phyloP scores from a whole-genome alignment of 2,329 filamentous ascomycete species.

The Trichophyton rubrum region DNA sequence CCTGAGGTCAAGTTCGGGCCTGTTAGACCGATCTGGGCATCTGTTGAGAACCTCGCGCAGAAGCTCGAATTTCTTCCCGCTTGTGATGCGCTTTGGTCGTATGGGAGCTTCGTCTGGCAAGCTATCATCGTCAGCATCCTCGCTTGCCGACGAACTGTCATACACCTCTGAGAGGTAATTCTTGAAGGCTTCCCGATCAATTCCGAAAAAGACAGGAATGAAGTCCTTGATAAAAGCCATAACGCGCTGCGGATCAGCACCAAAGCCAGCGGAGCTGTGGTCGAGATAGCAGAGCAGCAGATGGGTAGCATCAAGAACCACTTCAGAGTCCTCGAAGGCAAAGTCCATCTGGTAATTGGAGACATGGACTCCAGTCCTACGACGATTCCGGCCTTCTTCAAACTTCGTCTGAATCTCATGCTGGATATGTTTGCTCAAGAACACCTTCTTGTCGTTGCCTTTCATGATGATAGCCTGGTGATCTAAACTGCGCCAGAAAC shows the following conservation, averaged over 20 bases:
- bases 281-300: conserved; percentile 38
- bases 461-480: conserved; percentile 91
- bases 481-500: conserved; percentile 92
- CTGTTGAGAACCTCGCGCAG: conserved; percentile 78
- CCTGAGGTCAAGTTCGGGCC: conserved; percentile 67
- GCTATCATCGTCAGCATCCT: conserved; percentile 65
- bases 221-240: conserved; percentile 66
- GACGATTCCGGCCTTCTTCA: conserved; percentile 71
- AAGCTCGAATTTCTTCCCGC: conserved; percentile 62
- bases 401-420: conserved; percentile 85
- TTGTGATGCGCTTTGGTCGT: conserved; percentile 47
- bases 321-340: conserved; percentile 57
- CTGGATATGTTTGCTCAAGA: conserved; percentile 79
- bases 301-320: conserved; percentile 44
- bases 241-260: conserved; percentile 57
- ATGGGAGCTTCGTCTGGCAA: conserved; percentile 58
- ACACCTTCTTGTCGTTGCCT: conserved; percentile 76
- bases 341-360: conserved; percentile 64
- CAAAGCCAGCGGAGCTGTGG: conserved; percentile 38
- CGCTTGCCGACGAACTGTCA: conserved; percentile 59
- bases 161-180: conserved; percentile 57
- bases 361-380: conserved; percentile 47
- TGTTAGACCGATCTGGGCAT: conserved; percentile 55
- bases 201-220: conserved; percentile 62
- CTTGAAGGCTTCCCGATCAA: conserved; percentile 56